Evolutionary conservation across 805 yeast species (phyloP), one percentile per base, ranked within the genome.

Genomic region (Cyberlindnera mycetangii): DNA sequence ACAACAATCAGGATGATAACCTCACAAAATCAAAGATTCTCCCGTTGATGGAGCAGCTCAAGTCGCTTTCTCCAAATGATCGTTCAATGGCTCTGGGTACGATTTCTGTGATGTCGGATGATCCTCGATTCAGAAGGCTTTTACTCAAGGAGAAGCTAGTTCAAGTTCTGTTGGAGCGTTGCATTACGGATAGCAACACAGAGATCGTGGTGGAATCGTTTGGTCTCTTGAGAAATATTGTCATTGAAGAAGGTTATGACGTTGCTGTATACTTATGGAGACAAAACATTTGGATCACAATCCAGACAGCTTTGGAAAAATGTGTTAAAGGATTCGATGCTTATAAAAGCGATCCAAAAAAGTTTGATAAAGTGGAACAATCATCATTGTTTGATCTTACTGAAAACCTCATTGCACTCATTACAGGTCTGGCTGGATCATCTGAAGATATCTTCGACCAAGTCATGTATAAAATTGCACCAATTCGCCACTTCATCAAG

Each of bases 241-340:
- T 85, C 3, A 71, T 88, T 42, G 96, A 88, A 58, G 96, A 89
- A 65, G 97, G 97, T 17, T 83, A 87, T 54, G 95, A 88, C 51
- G 75, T 88, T 30, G 79, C 89, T 21, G 76, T 78, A 17, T 79
- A 77, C 61, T 62, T 86, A 42, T 85, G 95, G 86, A 77, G 97
- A 59, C 79, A 80, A 15, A 80, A 85, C 49, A 79, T 92, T 33
- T 83, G 96, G 85, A 70, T 75, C 0, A 66, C 76, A 21, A 71
- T 89, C 32, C 76, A 72, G 37, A 51, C 61, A 5, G 76, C 81
- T 2, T 65, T 87, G 35, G 60, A 61, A 1, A 81, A 81, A 49
- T 72, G 81, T 19, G 60, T 69, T 30, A 61, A 59, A 1, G 78
- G 88, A 0, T 68, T 83, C 35, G 61, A 67, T 19, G 72, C 68